phyloP scores from a whole-genome alignment of 2,329 filamentous ascomycete species.

The Arthrobotrys iridis region DNA sequence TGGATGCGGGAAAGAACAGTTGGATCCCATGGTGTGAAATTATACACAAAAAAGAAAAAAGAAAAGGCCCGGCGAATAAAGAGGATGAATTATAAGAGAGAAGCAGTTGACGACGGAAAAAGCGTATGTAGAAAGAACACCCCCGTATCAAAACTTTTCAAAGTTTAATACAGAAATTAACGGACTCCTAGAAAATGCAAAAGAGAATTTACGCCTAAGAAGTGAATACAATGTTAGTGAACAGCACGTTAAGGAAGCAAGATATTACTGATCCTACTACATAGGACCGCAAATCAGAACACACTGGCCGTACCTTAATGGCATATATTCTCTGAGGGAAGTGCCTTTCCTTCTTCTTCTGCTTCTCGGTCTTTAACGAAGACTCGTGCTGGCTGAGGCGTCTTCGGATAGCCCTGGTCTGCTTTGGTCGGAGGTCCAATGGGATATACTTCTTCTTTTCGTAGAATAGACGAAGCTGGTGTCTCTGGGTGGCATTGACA shows the following conservation, averaged over 20 bases:
- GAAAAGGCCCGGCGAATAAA: constrained; percentile 32
- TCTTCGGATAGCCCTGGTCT: constrained; percentile 97
- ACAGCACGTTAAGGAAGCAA: not conserved
- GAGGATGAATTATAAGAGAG: constrained; percentile 45
- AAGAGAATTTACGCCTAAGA: constrained; percentile 52
- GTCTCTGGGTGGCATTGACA: constrained; percentile 99
- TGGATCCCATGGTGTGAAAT: constrained; percentile 41
- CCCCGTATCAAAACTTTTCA: constrained; percentile 52
- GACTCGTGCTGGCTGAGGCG: constrained; percentile 92
- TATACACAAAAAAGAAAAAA: constrained; percentile 42
- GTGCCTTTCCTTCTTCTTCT: constrained; percentile 93
- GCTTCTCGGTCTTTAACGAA: constrained; percentile 85
- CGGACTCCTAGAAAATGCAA: constrained; percentile 54
- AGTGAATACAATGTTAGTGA: not conserved
- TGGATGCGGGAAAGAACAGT: constrained; percentile 31
- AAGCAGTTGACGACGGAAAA: constrained; percentile 37
- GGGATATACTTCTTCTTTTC: constrained; percentile 99
- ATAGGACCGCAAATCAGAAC: not conserved
- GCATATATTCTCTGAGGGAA: constrained; percentile 99
- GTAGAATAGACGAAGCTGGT: constrained; percentile 98
- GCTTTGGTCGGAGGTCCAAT: constrained; percentile 97
- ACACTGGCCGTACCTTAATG: constrained; percentile 79
- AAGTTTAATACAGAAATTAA: constrained; percentile 55
- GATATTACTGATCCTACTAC: not conserved
- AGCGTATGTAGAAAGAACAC: constrained; percentile 51